Conservation (phyloP, 805 yeast genomes). For the Candida mattraensis region DNA sequence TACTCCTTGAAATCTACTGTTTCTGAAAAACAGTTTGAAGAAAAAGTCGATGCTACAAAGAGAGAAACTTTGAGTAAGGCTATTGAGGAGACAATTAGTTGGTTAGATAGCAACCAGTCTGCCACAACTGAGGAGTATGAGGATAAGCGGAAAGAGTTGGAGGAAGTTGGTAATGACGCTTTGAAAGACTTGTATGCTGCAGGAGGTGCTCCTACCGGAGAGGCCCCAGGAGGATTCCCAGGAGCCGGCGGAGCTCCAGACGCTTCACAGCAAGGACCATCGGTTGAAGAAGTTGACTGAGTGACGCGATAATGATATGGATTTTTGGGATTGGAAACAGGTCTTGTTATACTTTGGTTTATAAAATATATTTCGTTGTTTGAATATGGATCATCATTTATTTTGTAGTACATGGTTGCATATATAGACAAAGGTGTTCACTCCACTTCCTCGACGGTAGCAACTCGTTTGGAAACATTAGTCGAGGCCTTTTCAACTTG, state of each 20-base stretch:
- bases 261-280: conserved; percentile 52
- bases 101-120: conserved; percentile 94
- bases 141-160: conserved; percentile 95
- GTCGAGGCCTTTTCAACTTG: conserved; percentile 14
- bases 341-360: neutral
- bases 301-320: conserved; percentile 9
- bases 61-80: conserved; percentile 68
- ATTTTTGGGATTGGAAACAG: neutral
- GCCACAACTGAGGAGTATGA: conserved; percentile 90
- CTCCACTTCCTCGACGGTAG: conserved; percentile 28
- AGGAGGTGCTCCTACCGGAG: conserved; percentile 80
- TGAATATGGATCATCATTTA: neutral
- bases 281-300: conserved; percentile 81
- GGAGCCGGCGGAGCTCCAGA: conserved; percentile 39
- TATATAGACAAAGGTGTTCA: conserved; percentile 3
- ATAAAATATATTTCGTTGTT: neutral
- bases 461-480: conserved; percentile 22
- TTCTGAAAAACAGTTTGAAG: conserved; percentile 38
- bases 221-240: conserved; percentile 56
- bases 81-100: conserved; percentile 71
- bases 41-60: conserved; percentile 41
- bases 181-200: conserved; percentile 95
- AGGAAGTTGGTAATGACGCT: conserved; percentile 92
- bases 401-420: conserved; percentile 8
- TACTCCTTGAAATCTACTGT: conserved; percentile 51